Evolutionary conservation across 163 green algal species (phyloP).

Genomic region (Volvox carteri): DNA sequence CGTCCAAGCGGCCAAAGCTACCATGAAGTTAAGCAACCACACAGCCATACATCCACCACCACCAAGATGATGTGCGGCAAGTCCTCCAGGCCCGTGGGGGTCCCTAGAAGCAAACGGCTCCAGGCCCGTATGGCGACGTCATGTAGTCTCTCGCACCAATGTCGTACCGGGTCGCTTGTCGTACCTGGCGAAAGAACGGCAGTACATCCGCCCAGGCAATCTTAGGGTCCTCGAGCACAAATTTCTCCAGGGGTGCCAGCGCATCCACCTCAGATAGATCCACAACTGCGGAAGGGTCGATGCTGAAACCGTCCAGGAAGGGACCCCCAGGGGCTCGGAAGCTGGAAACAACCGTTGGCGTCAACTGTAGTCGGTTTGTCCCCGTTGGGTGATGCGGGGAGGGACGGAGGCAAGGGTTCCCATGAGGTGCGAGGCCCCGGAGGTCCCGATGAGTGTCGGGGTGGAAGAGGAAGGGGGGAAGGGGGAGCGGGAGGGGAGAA

Average conservation of each 20-base stretch:
- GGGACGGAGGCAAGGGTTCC: not conserved
- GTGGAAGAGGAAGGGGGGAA: not conserved
- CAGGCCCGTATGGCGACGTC: too few species aligned
- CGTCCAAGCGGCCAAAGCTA: too few species aligned
- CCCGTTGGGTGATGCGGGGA: too few species aligned
- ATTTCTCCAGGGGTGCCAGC: constrained; percentile 21
- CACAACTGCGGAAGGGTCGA: constrained; percentile 48
- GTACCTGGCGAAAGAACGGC: constrained; percentile 30
- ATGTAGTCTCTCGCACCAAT: too few species aligned
- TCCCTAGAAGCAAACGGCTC: too few species aligned
- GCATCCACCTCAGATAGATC: constrained; percentile 15
- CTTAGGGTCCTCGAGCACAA: not conserved
- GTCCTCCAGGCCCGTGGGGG: too few species aligned
- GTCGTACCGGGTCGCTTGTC: too few species aligned
- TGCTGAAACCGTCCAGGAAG: constrained; percentile 15
- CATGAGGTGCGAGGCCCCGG: not conserved
- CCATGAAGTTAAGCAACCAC: too few species aligned
- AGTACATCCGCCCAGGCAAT: constrained; percentile 32
- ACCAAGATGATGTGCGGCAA: too few species aligned
- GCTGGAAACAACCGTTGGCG: not conserved
- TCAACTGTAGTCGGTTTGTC: too few species aligned
- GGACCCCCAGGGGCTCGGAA: not conserved
- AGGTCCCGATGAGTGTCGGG: too few species aligned
- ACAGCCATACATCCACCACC: too few species aligned
- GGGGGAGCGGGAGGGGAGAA: not conserved